These are phyloP conservation scores for Aspergillus neotritici DNA, from an alignment of 2,329 filamentous ascomycete species.

Conservation along the genomic window DNA sequence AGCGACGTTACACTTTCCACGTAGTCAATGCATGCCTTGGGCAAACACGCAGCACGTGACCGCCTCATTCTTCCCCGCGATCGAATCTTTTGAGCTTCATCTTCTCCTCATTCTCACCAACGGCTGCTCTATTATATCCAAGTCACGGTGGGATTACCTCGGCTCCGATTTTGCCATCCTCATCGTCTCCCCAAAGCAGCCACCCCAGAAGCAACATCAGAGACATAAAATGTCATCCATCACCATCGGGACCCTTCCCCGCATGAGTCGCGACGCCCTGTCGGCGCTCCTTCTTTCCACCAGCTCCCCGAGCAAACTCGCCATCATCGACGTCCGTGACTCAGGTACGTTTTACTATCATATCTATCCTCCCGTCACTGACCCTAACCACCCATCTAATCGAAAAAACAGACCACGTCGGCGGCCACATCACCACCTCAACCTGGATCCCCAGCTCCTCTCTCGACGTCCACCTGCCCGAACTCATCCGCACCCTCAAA, in stretches of 20 bases:
- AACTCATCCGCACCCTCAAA: slow-evolving; percentile 70
- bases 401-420: slow-evolving; percentile 66
- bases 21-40: no score
- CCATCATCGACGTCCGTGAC: slow-evolving; percentile 85
- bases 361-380: neutral
- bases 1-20: no score
- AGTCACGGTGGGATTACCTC: no score
- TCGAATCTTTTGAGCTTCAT: no score
- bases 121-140: no score
- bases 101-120: no score
- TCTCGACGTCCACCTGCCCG: slow-evolving; percentile 71
- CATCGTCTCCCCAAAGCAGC: neutral
- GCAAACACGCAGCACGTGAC: no score
- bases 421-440: slow-evolving; percentile 77
- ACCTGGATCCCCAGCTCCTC: slow-evolving; percentile 68
- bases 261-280: slow-evolving; percentile 64
- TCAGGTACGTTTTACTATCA: slow-evolving; percentile 50
- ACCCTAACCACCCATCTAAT: neutral
- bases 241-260: slow-evolving; percentile 58
- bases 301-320: slow-evolving; percentile 47
- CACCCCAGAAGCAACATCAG: neutral
- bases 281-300: slow-evolving; percentile 57
- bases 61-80: no score
- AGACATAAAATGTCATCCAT: slow-evolving; percentile 45
- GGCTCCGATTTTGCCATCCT: neutral